Evolutionary conservation across 768 basidiomycete genomes (phyloP), one percentile per base, ranked within the genome.

Genomic region (Mycena albidolilacea): DNA sequence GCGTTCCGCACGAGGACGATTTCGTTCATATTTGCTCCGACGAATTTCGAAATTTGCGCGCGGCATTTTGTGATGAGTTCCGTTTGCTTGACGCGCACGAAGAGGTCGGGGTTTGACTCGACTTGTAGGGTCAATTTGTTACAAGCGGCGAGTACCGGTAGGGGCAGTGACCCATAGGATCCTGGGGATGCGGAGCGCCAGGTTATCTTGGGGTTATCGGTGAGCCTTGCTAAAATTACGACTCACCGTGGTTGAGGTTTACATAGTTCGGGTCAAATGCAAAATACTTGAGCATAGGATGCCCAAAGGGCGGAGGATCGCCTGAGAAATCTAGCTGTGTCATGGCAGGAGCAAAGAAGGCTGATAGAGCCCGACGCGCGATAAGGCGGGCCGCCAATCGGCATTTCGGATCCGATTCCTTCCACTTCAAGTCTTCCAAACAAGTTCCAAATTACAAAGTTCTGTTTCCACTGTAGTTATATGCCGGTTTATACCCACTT

Each of bases 1-100:
- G 92, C 87, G 75, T 93, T 94, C 0, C 86, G 81, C 0, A 91
- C 87, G 10, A 90, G 80, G 21, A 92, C 89, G n/a, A 88, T 83
- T 77, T 93, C 92, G 57, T 91, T 87, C 17, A 76, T 77, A 0
- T 87, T 77, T 0, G 86, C 85, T 0, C 87, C 88, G 14, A 90
- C 85, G 17, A 93, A 81, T 44, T 72, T 82, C 79, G 63, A 90
- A 86, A 30, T 69, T 55, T 70, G 58, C 7, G 38, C 58, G 14
- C 72, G 72, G 41, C 81, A 84, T 35, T 82, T 80, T 2, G 76
- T 76, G 59, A 90, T 79, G 73, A 85, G 71, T 6, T 81, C 76
- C 38, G 79, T 71, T 61, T 79, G 82, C 7, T 80, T 77, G 43
- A 87, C 59, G 17, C 85, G 85, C 7, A 88, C 83, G 78, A 91